Percentiles rank a stretch among this genome's conserved stretches.
These are phyloP conservation scores for Zymoseptoria pseudotritici DNA, from an alignment of 2,329 filamentous ascomycete genomes.

Conservation along the genomic window DNA sequence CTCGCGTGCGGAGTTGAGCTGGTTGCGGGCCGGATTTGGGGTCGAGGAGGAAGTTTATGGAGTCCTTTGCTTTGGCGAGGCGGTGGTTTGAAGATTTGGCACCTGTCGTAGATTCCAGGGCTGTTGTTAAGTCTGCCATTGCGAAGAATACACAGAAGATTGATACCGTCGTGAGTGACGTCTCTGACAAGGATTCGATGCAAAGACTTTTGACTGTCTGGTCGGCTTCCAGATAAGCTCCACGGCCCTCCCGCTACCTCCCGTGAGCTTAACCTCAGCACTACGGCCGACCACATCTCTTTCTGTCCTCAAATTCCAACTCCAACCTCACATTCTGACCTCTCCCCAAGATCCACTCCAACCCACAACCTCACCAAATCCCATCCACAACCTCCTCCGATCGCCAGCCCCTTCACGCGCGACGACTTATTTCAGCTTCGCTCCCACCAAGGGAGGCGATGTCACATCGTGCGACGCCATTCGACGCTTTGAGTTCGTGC, in stretches of 20 bases:
- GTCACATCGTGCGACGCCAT: neutral
- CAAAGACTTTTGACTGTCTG: neutral
- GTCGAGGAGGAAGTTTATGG: slow-evolving; percentile 32
- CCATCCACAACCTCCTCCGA: neutral
- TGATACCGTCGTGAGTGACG: neutral
- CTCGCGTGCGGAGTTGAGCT: slow-evolving; percentile 32
- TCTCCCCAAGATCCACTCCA: neutral
- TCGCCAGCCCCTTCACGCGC: neutral
- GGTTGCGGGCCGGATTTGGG: slow-evolving; percentile 27
- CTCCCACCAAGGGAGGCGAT: neutral
- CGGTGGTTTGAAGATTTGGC: neutral
- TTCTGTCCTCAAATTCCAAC: neutral
- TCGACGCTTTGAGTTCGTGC: neutral
- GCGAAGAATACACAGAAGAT: neutral
- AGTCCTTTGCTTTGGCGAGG: slow-evolving; percentile 20
- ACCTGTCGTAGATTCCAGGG: neutral
- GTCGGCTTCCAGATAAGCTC: neutral
- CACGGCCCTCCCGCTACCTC: neutral
- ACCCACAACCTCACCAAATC: neutral
- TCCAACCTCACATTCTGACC: neutral
- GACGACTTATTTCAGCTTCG: neutral
- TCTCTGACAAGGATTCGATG: neutral
- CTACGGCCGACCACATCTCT: neutral
- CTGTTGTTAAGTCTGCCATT: neutral
- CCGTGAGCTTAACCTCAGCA: neutral